These are phyloP conservation scores for Corymbia calophylla DNA, from an alignment of 441 rosid species.

Conservation along the genomic window DNA sequence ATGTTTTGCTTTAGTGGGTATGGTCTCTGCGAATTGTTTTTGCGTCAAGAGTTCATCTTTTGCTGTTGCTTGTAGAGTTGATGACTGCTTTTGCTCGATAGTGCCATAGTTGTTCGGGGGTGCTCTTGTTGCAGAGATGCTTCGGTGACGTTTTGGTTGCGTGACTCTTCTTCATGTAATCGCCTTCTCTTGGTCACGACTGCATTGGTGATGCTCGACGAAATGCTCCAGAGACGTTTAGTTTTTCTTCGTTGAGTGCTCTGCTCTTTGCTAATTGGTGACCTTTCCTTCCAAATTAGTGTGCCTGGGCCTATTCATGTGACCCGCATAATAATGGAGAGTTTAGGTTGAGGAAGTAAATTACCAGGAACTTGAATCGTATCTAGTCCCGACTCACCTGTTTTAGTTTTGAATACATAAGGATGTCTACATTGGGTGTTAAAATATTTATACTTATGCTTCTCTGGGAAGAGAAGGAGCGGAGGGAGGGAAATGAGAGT, in stretches of 20 bases:
- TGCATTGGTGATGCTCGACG: not conserved
- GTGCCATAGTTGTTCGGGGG: not conserved
- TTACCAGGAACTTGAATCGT: not conserved
- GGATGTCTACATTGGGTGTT: not conserved
- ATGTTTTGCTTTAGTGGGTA: not conserved
- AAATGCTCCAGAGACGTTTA: not conserved
- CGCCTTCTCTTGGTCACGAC: not conserved
- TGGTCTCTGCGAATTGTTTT: not conserved
- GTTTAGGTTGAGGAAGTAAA: not conserved
- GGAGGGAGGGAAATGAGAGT: not conserved
- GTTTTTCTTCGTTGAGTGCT: constrained; percentile 26
- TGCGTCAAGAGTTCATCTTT: not conserved
- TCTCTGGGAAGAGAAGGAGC: not conserved
- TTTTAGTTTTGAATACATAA: not conserved
- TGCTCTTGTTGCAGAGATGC: not conserved
- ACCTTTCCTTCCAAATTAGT: not conserved
- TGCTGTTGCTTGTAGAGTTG: not conserved
- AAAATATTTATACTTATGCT: not conserved
- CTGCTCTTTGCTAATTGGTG: constrained; percentile 13
- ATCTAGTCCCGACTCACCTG: not conserved
- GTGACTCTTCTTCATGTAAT: not conserved
- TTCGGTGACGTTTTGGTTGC: not conserved
- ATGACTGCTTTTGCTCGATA: not conserved
- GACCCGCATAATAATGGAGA: not conserved
- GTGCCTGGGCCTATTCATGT: not conserved